Base-by-base conservation (phyloP, 2,329 filamentous ascomycete species). In the Diaporthe australafricana region DNA sequence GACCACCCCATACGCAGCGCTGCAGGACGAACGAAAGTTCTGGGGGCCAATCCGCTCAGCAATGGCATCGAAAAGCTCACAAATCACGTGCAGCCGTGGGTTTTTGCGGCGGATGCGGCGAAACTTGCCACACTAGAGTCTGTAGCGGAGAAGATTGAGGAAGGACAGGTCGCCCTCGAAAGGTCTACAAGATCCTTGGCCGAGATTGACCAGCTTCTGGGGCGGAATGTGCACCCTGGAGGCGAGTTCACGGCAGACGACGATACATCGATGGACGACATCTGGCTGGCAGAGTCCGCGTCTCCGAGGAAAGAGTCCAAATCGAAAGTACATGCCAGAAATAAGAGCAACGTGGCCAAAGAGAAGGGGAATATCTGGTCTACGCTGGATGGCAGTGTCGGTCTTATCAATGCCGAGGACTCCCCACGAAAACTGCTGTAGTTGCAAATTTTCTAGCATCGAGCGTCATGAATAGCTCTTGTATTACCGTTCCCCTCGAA, bases 101-200 rank as follows among this genome's bases (percentile, higher is more conserved):
- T 89, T 11, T 86, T 84, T 75, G 89, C 90, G 1, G 87, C 89
- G 1, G 87, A 91, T 70, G 84, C 88, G 3, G 88, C 89, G 75
- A 90, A 90, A 75, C 87, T 90, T 68, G 81, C 85, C 2, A 90
- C 86, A 1, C 83, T 90, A 14, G 89, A 91, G 76, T 80, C 83
- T 11, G 87, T 92, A 14, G 86, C 87, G 11, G 89, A 91, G 76
- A 88, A 86, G 73, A 84, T 92, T 3, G 89, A 92, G 67, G 83
- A 85, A 67, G 90, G 90, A 0, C 87, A 90, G 75, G 76, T 87
- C 16, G 87, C 88, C 3, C 79, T 92, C 25, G 87, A 89, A 70
- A 83, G 83, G 22, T 87, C 88, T 16, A 86, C 87, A 77, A 80
- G 83, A 63, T 81, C 81, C 1, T 76, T 92, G 3, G 80, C 81